Base-by-base conservation (phyloP, 73 alveolate genomes). In the Paramecium sexaurelia region DNA sequence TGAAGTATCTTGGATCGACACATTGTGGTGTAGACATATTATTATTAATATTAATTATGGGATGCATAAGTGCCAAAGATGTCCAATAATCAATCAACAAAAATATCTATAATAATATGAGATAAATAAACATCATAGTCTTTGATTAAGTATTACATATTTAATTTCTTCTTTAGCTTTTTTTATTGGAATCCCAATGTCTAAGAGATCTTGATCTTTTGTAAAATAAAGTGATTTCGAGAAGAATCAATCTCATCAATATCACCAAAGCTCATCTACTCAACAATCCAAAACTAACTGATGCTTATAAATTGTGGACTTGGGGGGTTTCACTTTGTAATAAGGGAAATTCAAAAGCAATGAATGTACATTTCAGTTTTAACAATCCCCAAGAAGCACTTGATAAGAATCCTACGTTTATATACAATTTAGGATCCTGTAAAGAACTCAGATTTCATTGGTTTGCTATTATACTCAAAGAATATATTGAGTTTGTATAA, bases 51-150 rank as follows among this genome's bases (percentile, higher is more conserved):
- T 61, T 61, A 61, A 29, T 61, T 11, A 73, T 73, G 87, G 87
- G 87, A 6, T 73, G 87, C 24, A 73, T 73, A 0, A 73, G 87
- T 73, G 66, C 87, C 55, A 73, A 73, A 36, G 87, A 73, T 73
- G 66, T 36, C 26, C 57, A 27, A 37, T 24, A 29, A 61, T 61
- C 83, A 17, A 51, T 51, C 67, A 24, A 22, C 7, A 73, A 39
- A 9, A 73, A 36, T 22, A 36, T 33, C 36, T 73, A 33, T 36
- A 73, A 36, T n/a, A 73, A 27, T 73, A 73, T 33, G 55, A 39
- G 19, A 36, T 17, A 73, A 36, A 73, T 39, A 27, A 19, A 39
- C n/a, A 73, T 73, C 17, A 73, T 73, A 10, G 87, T 32, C 17
- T 73, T 73, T 39, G 87, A 73, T 19, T 19, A 73, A 27, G 87